Evolutionary conservation across 192 early-diverging fungal genomes (phyloP).

Genomic region (Linnemannia schmuckeri): DNA sequence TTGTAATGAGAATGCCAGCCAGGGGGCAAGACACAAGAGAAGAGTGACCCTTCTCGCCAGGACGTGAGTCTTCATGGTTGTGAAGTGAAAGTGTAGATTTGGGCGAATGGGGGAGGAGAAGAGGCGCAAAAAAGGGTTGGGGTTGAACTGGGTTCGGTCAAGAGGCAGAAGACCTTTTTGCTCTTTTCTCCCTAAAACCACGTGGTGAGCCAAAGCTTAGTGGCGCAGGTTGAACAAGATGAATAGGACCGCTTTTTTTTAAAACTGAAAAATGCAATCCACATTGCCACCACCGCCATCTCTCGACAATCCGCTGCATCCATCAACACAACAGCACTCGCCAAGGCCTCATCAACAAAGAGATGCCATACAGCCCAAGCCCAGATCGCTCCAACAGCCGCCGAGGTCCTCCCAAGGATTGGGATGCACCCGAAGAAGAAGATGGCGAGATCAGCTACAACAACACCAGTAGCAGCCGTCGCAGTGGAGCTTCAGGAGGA

Average conservation of each 20-base stretch:
- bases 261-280: not conserved
- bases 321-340: not conserved
- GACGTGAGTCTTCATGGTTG: constrained; percentile 11
- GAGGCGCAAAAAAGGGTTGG: not conserved
- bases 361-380: constrained; percentile 45
- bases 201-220: not conserved
- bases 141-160: not conserved
- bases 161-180: not conserved
- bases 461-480: not conserved
- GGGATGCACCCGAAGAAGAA: constrained; percentile 56
- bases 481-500: constrained; percentile 6
- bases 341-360: not conserved
- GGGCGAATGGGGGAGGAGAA: not conserved
- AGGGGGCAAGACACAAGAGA: constrained; percentile 17
- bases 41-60: not conserved
- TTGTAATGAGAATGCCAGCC: constrained; percentile 16
- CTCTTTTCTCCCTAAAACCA: not conserved
- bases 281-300: not conserved
- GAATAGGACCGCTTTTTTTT: not conserved
- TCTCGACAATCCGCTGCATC: not conserved
- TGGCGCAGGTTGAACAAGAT: not conserved
- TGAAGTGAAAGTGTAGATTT: not conserved
- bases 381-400: constrained; percentile 37
- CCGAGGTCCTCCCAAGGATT: constrained; percentile 40
- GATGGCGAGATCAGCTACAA: constrained; percentile 50